Base-by-base conservation (phyloP, 2,329 filamentous ascomycete species). In the Cadophora gregata region DNA sequence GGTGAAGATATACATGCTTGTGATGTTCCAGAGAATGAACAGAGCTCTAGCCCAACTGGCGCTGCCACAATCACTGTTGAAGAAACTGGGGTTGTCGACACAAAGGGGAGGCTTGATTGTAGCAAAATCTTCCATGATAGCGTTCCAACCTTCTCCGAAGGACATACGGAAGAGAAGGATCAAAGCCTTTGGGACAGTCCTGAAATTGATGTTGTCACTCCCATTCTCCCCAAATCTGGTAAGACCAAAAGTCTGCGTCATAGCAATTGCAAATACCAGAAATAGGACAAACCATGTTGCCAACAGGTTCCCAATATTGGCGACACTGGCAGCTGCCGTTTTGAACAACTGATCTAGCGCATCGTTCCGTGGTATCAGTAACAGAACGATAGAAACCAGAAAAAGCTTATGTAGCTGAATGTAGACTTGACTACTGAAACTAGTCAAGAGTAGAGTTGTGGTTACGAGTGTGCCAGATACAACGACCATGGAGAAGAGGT, bases 1-100 rank as follows among this genome's bases (percentile, higher is more conserved):
- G 76, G 98, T 95, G 76, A 99, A 99, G 75, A 99, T 97, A 81
- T 99, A 99, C 96, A 99, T 99, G 91, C 95, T 98, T 79, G 99
- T 86, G 75, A 99, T 95, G 82, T 99, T 99, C 96, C 96, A 99
- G 4, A 91, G 88, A 66, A 98, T 93, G 81, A 99, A 99, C 10
- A 99, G 83, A 38, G 89, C 88, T 61, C 93, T 86, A 8, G 96
- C 93, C 93, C 96, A 99, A 47, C 88, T 86, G 60, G 89, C 86
- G 80, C 95, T 97, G 66, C 96, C 96, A 76, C 96, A 99, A 79
- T 99, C 96, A 74, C 93, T 96, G 50, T 92, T 82, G 75, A 93
- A 95, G 79, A 97, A 97, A 47, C 85, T 85, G 0, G 81, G 75
- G 42, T 85, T 85, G 24, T 89, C 84, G 1, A 94, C 93, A 79